phyloP scores from a whole-genome alignment of 306 rosid genomes.

The Echinosophora koreensis region DNA sequence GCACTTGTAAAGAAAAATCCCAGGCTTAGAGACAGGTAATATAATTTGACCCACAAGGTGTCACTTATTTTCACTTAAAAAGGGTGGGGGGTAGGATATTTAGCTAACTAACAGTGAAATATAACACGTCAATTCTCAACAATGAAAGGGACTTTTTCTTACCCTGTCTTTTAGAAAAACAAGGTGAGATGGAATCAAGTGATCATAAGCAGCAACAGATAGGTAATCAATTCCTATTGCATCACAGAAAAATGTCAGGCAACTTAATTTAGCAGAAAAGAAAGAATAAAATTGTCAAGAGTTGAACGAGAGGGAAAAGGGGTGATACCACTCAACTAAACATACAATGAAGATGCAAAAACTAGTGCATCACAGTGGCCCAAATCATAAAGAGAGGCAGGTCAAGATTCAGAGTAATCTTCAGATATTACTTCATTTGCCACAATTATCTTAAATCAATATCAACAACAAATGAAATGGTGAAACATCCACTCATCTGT shows the following conservation, averaged over 20 bases:
- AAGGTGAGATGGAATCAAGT: constrained; percentile 59
- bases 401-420: constrained; percentile 33
- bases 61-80: constrained; percentile 3
- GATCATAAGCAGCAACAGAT: constrained; percentile 55
- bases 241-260: constrained; percentile 43
- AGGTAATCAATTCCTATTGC: constrained; percentile 56
- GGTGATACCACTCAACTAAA: constrained; percentile 10
- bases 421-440: constrained; percentile 27
- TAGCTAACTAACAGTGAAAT: constrained; percentile 22
- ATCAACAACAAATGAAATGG: constrained; percentile 14
- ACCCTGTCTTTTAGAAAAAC: constrained; percentile 59
- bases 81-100: constrained; percentile 23
- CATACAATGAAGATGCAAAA: constrained; percentile 30
- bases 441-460: constrained; percentile 22
- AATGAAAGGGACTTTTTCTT: constrained; percentile 27
- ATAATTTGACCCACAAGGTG: constrained; percentile 16
- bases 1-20: constrained; percentile 16
- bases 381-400: constrained; percentile 3
- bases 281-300: not conserved
- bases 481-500: constrained; percentile 19
- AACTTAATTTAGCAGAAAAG: constrained; percentile 12
- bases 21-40: not conserved
- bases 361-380: not conserved
- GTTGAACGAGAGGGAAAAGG: constrained; percentile 13
- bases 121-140: constrained; percentile 11